phyloP scores from a whole-genome alignment of 2,329 filamentous ascomycete species.

The Scytalidium lignicola region DNA sequence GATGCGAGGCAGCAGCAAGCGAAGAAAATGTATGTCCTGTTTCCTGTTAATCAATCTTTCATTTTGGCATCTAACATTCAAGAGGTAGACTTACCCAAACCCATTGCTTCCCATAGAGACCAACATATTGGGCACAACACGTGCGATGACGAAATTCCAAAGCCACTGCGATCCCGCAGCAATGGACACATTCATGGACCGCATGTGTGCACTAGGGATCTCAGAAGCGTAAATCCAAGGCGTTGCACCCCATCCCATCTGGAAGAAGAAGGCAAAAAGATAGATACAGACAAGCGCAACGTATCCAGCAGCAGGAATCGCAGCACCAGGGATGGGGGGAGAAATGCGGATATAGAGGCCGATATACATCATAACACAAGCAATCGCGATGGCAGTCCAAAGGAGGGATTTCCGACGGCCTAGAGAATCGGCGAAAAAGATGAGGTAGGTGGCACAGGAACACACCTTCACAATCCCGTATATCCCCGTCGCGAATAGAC shows the following conservation, averaged over 20 bases:
- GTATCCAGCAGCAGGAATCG: slow-evolving; percentile 34
- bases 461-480: slow-evolving; percentile 51
- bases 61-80: slow-evolving; percentile 2
- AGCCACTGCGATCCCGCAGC: slow-evolving; percentile 24
- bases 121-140: slow-evolving; percentile 32
- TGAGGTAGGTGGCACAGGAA: slow-evolving; percentile 37
- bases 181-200: slow-evolving; percentile 19
- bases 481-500: slow-evolving; percentile 51
- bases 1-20: slow-evolving; percentile 32
- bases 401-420: slow-evolving; percentile 44
- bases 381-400: slow-evolving; percentile 58
- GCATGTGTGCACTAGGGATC: slow-evolving; percentile 31
- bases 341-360: slow-evolving; percentile 63
- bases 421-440: slow-evolving; percentile 55
- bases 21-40: slow-evolving; percentile 42
- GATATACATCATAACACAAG: slow-evolving; percentile 53
- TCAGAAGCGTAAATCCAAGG: slow-evolving; percentile 36
- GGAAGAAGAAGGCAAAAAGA: slow-evolving; percentile 36
- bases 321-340: slow-evolving; percentile 48
- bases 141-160: slow-evolving; percentile 21
- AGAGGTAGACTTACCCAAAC: neutral
- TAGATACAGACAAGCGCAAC: slow-evolving; percentile 19
- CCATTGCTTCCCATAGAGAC: slow-evolving; percentile 8
- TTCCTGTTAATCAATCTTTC: slow-evolving; percentile 15
- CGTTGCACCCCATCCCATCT: slow-evolving; percentile 39